Percentiles rank a stretch among this genome's conserved stretches.
phyloP scores from a whole-genome alignment of 2,329 filamentous ascomycete genomes.

The Beauveria medogensis region DNA sequence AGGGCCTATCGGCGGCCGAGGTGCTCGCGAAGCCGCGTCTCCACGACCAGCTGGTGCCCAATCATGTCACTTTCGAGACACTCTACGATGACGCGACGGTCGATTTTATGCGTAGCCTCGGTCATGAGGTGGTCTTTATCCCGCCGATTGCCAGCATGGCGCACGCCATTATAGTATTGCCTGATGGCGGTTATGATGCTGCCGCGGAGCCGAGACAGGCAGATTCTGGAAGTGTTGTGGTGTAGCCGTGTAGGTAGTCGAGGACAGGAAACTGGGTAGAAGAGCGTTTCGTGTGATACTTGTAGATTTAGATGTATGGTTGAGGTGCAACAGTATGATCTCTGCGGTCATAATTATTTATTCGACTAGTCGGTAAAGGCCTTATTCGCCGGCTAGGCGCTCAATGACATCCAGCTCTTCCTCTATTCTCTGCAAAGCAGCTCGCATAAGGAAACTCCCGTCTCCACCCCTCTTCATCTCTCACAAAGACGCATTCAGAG shows the following conservation, averaged over 20 bases:
- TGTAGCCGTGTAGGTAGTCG: conserved; percentile 22
- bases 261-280: neutral
- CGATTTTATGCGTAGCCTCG: conserved; percentile 54
- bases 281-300: no score
- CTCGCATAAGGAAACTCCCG: no score
- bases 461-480: no score
- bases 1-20: conserved; percentile 48
- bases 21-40: conserved; percentile 62
- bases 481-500: no score
- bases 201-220: conserved; percentile 73
- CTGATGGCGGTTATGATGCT: conserved; percentile 65
- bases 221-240: conserved; percentile 58
- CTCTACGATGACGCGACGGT: conserved; percentile 63
- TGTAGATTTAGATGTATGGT: no score
- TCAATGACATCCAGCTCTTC: no score
- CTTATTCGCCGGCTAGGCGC: no score
- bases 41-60: conserved; percentile 75
- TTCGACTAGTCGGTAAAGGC: no score
- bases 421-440: no score
- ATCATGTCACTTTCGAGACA: conserved; percentile 61
- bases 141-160: conserved; percentile 58
- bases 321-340: no score
- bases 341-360: no score
- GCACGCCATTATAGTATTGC: conserved; percentile 59
- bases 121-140: conserved; percentile 70